Conservation (phyloP, 108 stramenopile species). For the Discostella stelligeroides region DNA sequence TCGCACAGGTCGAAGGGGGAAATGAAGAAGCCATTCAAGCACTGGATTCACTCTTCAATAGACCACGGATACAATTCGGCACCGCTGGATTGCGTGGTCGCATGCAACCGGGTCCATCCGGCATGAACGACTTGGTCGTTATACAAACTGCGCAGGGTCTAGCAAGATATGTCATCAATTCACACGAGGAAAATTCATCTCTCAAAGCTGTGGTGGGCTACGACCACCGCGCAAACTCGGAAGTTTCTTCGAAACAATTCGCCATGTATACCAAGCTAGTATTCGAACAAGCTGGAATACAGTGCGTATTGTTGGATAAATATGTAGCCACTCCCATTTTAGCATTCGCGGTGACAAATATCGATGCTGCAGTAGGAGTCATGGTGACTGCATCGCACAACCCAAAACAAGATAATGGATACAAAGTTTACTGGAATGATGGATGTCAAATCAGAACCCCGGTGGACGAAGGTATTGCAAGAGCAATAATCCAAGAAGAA, state of each 20-base stretch:
- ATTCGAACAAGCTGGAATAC: conserved; percentile 77
- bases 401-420: conserved; percentile 95
- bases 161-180: conserved; percentile 56
- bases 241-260: conserved; percentile 86
- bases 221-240: conserved; percentile 83
- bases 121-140: conserved; percentile 95
- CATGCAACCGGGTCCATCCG: conserved; percentile 89
- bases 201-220: conserved; percentile 86
- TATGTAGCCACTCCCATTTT: conserved; percentile 92
- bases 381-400: conserved; percentile 99
- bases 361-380: conserved; percentile 80
- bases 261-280: conserved; percentile 87
- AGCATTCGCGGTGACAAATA: conserved; percentile 71
- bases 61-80: conserved; percentile 85
- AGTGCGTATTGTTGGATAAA: conserved; percentile 83
- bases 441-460: conserved; percentile 96
- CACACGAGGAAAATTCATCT: background rate
- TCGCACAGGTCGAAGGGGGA: conserved; percentile 33
- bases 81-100: conserved; percentile 92
- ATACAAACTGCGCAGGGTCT: conserved; percentile 92
- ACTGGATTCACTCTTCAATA: conserved; percentile 48
- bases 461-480: conserved; percentile 87
- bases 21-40: conserved; percentile 29
- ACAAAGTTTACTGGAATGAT: conserved; percentile 97
- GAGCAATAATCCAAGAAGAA: conserved; percentile 59